phyloP scores from a whole-genome alignment of 495 filamentous ascomycete species.

The Talaromyces trachyspermus region DNA sequence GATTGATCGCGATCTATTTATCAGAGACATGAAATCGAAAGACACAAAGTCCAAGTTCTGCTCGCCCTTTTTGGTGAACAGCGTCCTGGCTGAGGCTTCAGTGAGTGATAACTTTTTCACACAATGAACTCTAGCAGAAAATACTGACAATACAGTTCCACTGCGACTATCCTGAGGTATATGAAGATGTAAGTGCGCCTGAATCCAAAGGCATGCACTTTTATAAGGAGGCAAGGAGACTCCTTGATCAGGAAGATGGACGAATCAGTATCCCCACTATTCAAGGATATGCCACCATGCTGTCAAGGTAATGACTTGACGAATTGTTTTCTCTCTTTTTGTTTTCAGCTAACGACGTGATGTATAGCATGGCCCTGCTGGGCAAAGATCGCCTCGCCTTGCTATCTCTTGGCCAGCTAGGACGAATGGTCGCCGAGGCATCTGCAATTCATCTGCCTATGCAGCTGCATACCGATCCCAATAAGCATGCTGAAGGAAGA shows the following conservation, averaged over 20 bases:
- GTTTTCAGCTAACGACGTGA: slow-evolving; percentile 6
- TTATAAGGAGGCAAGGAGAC: slow-evolving; percentile 17
- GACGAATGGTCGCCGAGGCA: slow-evolving; percentile 23
- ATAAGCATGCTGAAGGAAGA: slow-evolving; percentile 11
- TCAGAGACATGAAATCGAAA: slow-evolving; percentile 30
- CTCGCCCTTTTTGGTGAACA: slow-evolving; percentile 41
- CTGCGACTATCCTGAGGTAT: slow-evolving; percentile 18
- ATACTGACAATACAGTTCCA: slow-evolving; percentile 13
- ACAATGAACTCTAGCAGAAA: not conserved
- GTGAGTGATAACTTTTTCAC: slow-evolving; percentile 14
- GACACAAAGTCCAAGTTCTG: slow-evolving; percentile 25
- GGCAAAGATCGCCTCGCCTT: slow-evolving; percentile 25
- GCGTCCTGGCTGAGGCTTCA: slow-evolving; percentile 31
- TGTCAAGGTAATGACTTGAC: slow-evolving; percentile 13
- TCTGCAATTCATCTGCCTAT: slow-evolving; percentile 11
- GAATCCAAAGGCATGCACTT: slow-evolving; percentile 18
- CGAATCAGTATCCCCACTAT: slow-evolving; percentile 24
- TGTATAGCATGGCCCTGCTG: slow-evolving; percentile 23
- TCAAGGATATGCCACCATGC: slow-evolving; percentile 25
- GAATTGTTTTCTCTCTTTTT: not conserved
- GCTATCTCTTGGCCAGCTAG: slow-evolving; percentile 29
- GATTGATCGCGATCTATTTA: slow-evolving; percentile 36
- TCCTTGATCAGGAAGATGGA: slow-evolving; percentile 18
- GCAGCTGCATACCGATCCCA: slow-evolving; percentile 1
- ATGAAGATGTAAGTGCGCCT: slow-evolving; percentile 8